Percentiles rank a stretch among this genome's conserved stretches.
These are phyloP conservation scores for Komagataella pseudopastoris DNA, from an alignment of 805 yeast species.

Conservation along the genomic window DNA sequence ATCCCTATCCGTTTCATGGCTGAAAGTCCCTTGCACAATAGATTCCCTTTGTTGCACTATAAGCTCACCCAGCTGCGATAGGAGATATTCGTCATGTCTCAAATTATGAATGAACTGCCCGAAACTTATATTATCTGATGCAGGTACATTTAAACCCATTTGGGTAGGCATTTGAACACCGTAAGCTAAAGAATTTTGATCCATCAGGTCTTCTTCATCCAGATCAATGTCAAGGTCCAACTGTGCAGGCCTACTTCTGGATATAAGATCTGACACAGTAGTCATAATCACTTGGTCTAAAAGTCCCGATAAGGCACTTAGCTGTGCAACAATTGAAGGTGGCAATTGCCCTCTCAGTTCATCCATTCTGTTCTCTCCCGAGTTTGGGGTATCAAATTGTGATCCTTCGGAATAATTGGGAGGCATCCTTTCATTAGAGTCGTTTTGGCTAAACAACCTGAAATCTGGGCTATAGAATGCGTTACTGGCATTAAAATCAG, in stretches of 20 bases:
- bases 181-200: neutral
- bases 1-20: constrained; percentile 3
- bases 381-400: neutral
- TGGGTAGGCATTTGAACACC: neutral
- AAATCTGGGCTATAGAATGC: neutral
- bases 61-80: neutral
- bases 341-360: neutral
- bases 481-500: neutral
- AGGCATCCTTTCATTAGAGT: neutral
- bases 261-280: neutral
- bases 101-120: neutral
- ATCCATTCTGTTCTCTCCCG: neutral
- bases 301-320: neutral
- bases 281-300: neutral
- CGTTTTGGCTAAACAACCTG: neutral
- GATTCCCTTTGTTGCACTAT: neutral
- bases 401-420: neutral
- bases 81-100: neutral
- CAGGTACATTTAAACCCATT: neutral
- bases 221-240: neutral
- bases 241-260: neutral
- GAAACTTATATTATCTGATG: neutral
- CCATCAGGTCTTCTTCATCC: neutral
- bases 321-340: neutral
- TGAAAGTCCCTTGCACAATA: neutral